Percentiles rank a stretch among this genome's conserved stretches.
phyloP scores from a whole-genome alignment of 257 asterid species.

The Parsonsia alboflavescens region DNA sequence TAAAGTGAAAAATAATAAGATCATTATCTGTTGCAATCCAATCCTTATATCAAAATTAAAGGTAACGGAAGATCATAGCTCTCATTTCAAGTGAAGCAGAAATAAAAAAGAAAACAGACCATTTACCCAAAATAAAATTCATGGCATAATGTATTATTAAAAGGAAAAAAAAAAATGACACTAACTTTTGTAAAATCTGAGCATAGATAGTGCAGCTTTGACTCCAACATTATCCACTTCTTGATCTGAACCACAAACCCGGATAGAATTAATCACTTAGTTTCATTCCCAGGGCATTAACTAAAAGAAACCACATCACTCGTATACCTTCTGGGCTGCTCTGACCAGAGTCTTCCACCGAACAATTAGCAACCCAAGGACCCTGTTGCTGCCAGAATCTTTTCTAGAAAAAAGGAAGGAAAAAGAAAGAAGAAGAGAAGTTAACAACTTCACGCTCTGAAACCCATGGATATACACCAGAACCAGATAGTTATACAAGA shows the following conservation, averaged over 20 bases:
- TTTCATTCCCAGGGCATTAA: neutral
- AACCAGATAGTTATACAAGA: neutral
- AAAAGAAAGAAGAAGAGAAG: neutral
- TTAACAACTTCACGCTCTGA: too few species aligned
- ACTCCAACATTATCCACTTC: conserved; percentile 64
- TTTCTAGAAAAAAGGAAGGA: conserved; percentile 20
- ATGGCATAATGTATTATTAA: neutral
- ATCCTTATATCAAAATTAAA: neutral
- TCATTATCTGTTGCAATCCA: neutral
- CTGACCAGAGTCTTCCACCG: conserved; percentile 34
- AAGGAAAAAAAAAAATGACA: neutral
- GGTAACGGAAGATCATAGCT: neutral
- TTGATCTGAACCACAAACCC: conserved; percentile 39
- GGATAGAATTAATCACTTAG: neutral
- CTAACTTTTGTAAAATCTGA: conserved; percentile 83
- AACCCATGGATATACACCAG: neutral
- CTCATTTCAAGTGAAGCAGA: neutral
- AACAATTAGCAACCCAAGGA: conserved; percentile 25
- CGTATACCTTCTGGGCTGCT: conserved; percentile 30
- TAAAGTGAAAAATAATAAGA: neutral
- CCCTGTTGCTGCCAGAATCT: conserved; percentile 22
- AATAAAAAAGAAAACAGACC: neutral
- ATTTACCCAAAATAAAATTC: neutral
- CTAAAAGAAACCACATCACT: neutral
- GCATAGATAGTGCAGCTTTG: conserved; percentile 62